Evolutionary conservation across 192 early-diverging fungal species (phyloP).

Genomic region (Coemansia sp.): DNA sequence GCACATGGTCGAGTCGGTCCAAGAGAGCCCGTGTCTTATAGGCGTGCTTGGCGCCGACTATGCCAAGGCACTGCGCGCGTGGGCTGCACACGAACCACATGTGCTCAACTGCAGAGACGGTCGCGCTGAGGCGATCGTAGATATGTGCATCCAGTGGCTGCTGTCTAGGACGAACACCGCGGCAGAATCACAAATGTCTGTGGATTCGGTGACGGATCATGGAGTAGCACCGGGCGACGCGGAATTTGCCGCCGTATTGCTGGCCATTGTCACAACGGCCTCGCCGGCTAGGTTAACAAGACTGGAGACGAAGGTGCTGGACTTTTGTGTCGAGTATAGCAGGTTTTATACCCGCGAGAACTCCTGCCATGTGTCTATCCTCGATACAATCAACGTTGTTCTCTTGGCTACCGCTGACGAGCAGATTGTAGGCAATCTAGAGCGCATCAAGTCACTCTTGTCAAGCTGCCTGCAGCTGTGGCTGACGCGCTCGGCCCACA

Average conservation of each 20-base stretch:
- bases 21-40: constrained; percentile 33
- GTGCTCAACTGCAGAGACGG: constrained; percentile 38
- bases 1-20: constrained; percentile 42
- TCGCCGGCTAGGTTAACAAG: constrained; percentile 25
- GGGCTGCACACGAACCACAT: constrained; percentile 48
- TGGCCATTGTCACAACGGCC: constrained; percentile 31
- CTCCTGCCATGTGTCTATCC: constrained; percentile 21
- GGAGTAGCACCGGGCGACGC: constrained; percentile 28
- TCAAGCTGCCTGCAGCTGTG: constrained; percentile 40
- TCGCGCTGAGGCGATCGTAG: constrained; percentile 28
- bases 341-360: constrained; percentile 38
- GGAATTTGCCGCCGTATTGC: constrained; percentile 32
- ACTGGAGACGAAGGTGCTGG: constrained; percentile 25
- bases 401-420: constrained; percentile 29
- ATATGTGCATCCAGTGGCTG: constrained; percentile 34
- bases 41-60: constrained; percentile 45
- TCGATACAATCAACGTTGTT: constrained; percentile 36
- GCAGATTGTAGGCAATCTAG: constrained; percentile 14
- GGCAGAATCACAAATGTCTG: constrained; percentile 41
- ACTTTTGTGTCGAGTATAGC: constrained; percentile 51
- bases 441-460: constrained; percentile 23
- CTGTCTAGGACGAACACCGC: constrained; percentile 17
- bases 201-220: constrained; percentile 20
- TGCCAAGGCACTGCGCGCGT: constrained; percentile 46
- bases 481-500: constrained; percentile 35